Conservation (phyloP, 2,329 filamentous ascomycete species). For the Colletotrichum higginsianum region DNA sequence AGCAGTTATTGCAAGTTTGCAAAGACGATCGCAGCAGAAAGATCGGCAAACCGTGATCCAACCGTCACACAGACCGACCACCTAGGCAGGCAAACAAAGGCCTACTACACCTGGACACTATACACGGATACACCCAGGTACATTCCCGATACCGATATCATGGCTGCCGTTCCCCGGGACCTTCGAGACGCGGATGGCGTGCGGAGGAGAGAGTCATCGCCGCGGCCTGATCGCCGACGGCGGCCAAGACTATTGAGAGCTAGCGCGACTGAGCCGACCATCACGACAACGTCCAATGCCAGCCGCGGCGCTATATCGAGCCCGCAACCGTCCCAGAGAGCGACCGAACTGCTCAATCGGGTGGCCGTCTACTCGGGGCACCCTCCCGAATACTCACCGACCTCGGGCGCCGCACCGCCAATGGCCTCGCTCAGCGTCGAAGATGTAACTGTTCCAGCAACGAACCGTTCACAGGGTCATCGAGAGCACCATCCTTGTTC, state of each 20-base stretch:
- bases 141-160: not conserved
- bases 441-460: constrained; percentile 49
- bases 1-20: constrained; percentile 6
- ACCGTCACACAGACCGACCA: not conserved
- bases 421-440: constrained; percentile 54
- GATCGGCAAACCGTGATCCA: not conserved
- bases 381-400: constrained; percentile 34
- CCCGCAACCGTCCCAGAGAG: constrained; percentile 64
- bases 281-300: constrained; percentile 67
- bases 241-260: constrained; percentile 70
- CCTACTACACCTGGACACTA: too few relatives aligned
- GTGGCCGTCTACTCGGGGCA: constrained; percentile 63
- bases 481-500: constrained; percentile 33
- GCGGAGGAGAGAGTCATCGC: constrained; percentile 56
- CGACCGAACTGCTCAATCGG: constrained; percentile 68
- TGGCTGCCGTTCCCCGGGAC: constrained; percentile 37
- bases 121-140: not conserved
- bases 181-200: constrained; percentile 27
- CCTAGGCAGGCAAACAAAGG: not conserved
- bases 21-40: not conserved
- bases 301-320: constrained; percentile 66
- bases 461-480: constrained; percentile 37
- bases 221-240: constrained; percentile 56
- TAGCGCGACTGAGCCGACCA: constrained; percentile 70
- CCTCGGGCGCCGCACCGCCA: constrained; percentile 52